These are phyloP conservation scores for Samsoniella hepiali DNA, from an alignment of 2,329 filamentous ascomycete genomes.

Conservation along the genomic window DNA sequence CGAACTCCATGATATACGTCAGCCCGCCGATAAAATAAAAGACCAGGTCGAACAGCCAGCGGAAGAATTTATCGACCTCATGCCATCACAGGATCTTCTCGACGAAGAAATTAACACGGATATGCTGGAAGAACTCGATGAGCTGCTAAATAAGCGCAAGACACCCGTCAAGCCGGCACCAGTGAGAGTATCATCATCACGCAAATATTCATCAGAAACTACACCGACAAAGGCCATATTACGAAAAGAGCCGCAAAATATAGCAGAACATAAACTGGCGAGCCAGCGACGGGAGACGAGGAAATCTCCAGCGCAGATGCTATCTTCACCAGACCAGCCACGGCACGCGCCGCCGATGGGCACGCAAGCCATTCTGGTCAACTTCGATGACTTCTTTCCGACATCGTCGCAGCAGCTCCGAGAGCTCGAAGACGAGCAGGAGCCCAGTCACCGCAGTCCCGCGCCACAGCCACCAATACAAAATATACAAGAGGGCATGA, in stretches of 20 bases:
- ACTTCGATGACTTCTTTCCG: conserved; percentile 54
- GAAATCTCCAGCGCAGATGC: neutral
- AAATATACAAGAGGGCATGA: neutral
- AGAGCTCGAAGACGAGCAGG: conserved; percentile 45
- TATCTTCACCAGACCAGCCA: conserved; percentile 19
- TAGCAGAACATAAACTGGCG: neutral
- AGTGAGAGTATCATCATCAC: neutral
- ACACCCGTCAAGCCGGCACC: neutral
- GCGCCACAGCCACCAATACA: no score
- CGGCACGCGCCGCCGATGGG: conserved; percentile 36
- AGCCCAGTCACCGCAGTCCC: neutral
- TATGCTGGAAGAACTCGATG: conserved; percentile 22
- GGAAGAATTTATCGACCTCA: no score
- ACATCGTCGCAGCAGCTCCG: conserved; percentile 54
- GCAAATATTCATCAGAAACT: neutral
- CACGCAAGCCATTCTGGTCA: conserved; percentile 52
- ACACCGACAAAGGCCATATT: neutral
- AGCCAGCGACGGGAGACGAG: neutral
- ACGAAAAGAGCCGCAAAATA: neutral
- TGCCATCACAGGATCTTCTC: conserved; percentile 14
- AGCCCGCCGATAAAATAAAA: neutral
- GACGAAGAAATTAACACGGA: conserved; percentile 28
- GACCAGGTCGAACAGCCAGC: neutral
- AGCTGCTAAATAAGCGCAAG: conserved; percentile 10
- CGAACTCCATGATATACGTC: neutral